Base-by-base conservation (phyloP, 306 rosid genomes). In the Aeschynomene evenia region DNA sequence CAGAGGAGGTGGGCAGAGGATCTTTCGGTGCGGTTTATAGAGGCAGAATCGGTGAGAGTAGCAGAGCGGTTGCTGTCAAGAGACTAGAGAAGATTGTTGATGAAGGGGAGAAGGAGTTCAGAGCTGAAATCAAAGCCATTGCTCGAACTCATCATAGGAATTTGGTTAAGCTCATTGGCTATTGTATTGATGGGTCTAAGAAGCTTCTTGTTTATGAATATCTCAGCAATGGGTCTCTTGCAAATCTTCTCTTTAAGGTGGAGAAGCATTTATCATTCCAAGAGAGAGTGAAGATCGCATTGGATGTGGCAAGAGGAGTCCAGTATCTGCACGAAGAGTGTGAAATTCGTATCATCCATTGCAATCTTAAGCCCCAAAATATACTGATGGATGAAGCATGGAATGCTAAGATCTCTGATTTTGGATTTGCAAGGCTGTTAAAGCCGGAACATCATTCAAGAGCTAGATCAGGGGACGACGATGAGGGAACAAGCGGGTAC, bases 301-400 rank as follows among this genome's bases (percentile, higher is more conserved):
- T 66, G 68, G 79, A 81, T 6, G 72, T 77, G 49, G 82, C 70
- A 0, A 61, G 73, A 54, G 82, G 85, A 19, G 1, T 81, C 7
- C 9, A 72, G 29, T 81, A 81, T 62, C 79, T 81, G 22, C 85
- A 81, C 14, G 85, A 81, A 20, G 82, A 81, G 56, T 81, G 82
- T 24, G 76, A 72, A 4, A 70, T 54, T 6, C 36, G 73, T 5
- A 77, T 72, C 7, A 68, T 78, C 16, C 86, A 82, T 23, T 66
- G 83, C 76, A 75, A 82, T 48, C 71, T 82, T 21, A 82, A 70
- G 59, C 81, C 83, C 18, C 66, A 43, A 7, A 78, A 82, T 12
- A 78, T 82, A 59, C 78, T 82, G 0, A 51, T 82, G 72, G 86
- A 82, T 66, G 86, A 74, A 58, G 43, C 50, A 4, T 70, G 83